Base-by-base conservation (phyloP, 1,284 basidiomycete genomes). In the Ceratobasidium sp. region DNA sequence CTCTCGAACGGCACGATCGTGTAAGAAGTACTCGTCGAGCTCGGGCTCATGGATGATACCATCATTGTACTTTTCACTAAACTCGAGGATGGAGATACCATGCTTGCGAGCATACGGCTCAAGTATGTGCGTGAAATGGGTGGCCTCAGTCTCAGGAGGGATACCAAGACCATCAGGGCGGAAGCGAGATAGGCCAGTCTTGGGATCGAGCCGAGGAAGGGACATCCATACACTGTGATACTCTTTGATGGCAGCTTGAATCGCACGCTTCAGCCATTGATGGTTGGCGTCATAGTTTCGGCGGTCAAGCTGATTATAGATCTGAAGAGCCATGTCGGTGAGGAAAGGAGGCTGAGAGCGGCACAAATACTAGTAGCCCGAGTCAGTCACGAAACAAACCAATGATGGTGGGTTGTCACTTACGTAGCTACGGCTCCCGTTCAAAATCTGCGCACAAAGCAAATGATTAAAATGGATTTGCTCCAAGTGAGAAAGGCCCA, bases 221-320 rank as follows among this genome's bases (percentile, higher is more conserved):
- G 91, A 88, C 75, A 96, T 91, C 96, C 96, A 99, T 73, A 99
- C 89, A 40, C 91, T 94, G 82, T 98, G 95, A 78, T 99, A 99
- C 78, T 99, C 96, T 79, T 98, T 98, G 82, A 99, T 96, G 31
- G 96, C 95, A 3, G 96, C 94, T 77, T 92, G 91, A 71, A 99
- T 97, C 1, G 95, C 96, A 22, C 90, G 88, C 79, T 94, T 96
- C 62, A 99, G 85, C 95, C 96, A 99, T 55, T 83, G 82, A 54
- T 91, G 91, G 82, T 98, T 97, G 69, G 87, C 87, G 38, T 87
- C 87, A 71, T 90, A 82, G 73, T 96, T 89, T 3, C 87, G 89
- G 31, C 92, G 89, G 76, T 97, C 94, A 68, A 98, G 87, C 76
- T 96, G 93, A 76, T 96, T 95, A 82, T 93, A 99, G 77, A 98